Evolutionary conservation across 1,284 basidiomycete genomes (phyloP), one percentile per base, ranked within the genome.

Genomic region (Heterobasidion irregulare): DNA sequence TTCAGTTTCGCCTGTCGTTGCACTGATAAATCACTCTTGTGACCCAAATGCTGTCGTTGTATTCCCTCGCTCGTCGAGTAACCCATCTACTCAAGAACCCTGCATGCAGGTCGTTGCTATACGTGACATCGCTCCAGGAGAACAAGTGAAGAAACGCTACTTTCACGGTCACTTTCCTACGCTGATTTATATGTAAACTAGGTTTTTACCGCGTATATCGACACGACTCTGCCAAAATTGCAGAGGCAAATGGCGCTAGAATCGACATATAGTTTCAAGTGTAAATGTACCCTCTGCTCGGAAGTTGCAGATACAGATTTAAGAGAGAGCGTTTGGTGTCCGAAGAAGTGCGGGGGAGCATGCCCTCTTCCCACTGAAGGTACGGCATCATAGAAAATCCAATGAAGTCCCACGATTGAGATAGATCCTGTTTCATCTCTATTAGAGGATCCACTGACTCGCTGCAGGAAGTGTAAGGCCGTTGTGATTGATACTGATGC

Each of bases 11-110:
- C 92, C 94, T 0, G 62, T 82, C 0, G 74, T 86, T 9, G 93
- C 94, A 0, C 75, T 98, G 35, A 78, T 90, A 61, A 98, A 98
- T 64, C 95, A 98, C 66, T 91, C 92, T 0, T 98, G 95, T 65
- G 78, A 82, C 19, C 94, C 95, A 0, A 96, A 97, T 62, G 92
- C 89, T 0, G 91, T 88, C 32, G 80, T 95, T 33, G 92, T 98
- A 1, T 98, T 95, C 66, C 94, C 95, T 43, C 73, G 79, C 13
- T 58, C 72, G 32, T 63, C 75, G 19, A 61, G 65, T 41, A 58
- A 65, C 41, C 55, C 68, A 2, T 60, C 65, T 4, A 63, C 62
- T 35, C 69, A 75, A 34, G 84, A 87, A 64, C 84, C 86, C 1
- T 65, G 75, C 10, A 83, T 95, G 78, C 79, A 86, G 44, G 76